phyloP scores from a whole-genome alignment of 176 grass and related monocot genomes.

The Eleusine coracana region DNA sequence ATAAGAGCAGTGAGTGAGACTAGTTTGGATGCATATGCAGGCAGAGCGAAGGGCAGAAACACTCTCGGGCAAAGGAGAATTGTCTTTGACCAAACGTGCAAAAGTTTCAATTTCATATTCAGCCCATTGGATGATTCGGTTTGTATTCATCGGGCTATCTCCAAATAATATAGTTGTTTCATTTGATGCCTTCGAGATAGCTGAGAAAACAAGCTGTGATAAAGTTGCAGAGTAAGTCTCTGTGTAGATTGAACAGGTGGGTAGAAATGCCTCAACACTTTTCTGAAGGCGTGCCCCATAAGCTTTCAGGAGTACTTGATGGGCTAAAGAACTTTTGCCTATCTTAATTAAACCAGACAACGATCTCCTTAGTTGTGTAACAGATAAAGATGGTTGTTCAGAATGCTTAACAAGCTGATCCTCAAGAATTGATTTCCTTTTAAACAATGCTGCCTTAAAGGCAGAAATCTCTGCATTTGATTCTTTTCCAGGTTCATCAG shows the following conservation, averaged over 20 bases:
- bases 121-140: slow-evolving; percentile 79
- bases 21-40: slow-evolving; percentile 83
- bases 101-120: slow-evolving; percentile 89
- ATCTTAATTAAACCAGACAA: slow-evolving; percentile 76
- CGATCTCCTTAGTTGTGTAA: slow-evolving; percentile 68
- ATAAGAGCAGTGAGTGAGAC: slow-evolving; percentile 75
- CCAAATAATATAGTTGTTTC: slow-evolving; percentile 75
- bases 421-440: slow-evolving; percentile 78
- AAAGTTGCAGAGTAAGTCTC: slow-evolving; percentile 87
- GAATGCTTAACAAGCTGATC: slow-evolving; percentile 72
- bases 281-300: slow-evolving; percentile 70
- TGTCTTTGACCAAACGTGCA: slow-evolving; percentile 87
- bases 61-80: slow-evolving; percentile 76
- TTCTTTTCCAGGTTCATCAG: slow-evolving; percentile 54
- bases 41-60: slow-evolving; percentile 78
- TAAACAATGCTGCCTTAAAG: slow-evolving; percentile 60
- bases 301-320: slow-evolving; percentile 81
- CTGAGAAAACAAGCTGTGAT: slow-evolving; percentile 91
- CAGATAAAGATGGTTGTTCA: slow-evolving; percentile 76
- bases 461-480: slow-evolving; percentile 57
- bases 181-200: slow-evolving; percentile 70
- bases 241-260: slow-evolving; percentile 74
- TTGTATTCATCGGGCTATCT: slow-evolving; percentile 64
- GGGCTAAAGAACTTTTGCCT: slow-evolving; percentile 79
- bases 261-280: slow-evolving; percentile 79